A percentile compares a stretch with the other conserved stretches of the same genome.
These are phyloP conservation scores for Scedosporium dehoogii DNA, from an alignment of 2,329 filamentous ascomycete species.

Conservation along the genomic window DNA sequence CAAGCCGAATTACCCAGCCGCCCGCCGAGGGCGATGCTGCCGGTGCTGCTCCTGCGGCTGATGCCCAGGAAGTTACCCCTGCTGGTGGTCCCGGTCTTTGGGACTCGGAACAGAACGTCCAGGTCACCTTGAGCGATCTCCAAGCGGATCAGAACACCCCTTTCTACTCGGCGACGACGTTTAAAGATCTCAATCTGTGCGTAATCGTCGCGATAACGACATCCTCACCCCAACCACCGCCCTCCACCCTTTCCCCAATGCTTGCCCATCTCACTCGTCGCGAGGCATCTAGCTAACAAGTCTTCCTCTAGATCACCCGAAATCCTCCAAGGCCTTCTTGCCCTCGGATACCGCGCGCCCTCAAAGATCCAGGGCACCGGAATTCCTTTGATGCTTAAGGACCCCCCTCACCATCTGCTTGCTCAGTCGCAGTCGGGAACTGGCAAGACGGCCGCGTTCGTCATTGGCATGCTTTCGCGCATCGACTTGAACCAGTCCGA, in stretches of 20 bases:
- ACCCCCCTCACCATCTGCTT: conserved; percentile 90
- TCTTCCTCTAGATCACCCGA: conserved; percentile 23
- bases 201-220: conserved; percentile 20
- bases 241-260: conserved; percentile 1
- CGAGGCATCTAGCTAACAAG: conserved; percentile 2
- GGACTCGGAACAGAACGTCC: conserved; percentile 77
- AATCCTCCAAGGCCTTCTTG: conserved; percentile 67
- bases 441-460: conserved; percentile 94
- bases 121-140: conserved; percentile 84
- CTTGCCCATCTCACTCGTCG: background rate
- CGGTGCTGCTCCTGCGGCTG: conserved; percentile 15
- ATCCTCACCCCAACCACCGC: background rate
- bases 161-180: conserved; percentile 73
- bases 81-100: conserved; percentile 42
- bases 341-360: conserved; percentile 84
- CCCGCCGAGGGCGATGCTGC: conserved; percentile 15
- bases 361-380: conserved; percentile 98
- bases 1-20: conserved; percentile 40
- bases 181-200: conserved; percentile 79
- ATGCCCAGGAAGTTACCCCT: conserved; percentile 22
- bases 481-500: conserved; percentile 61
- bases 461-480: conserved; percentile 81
- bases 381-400: conserved; percentile 73
- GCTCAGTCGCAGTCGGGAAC: conserved; percentile 99
- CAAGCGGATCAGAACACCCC: conserved; percentile 81